Evolutionary conservation across 139 green algal genomes (phyloP).

Genomic region (Diplosphaera chodatii): DNA sequence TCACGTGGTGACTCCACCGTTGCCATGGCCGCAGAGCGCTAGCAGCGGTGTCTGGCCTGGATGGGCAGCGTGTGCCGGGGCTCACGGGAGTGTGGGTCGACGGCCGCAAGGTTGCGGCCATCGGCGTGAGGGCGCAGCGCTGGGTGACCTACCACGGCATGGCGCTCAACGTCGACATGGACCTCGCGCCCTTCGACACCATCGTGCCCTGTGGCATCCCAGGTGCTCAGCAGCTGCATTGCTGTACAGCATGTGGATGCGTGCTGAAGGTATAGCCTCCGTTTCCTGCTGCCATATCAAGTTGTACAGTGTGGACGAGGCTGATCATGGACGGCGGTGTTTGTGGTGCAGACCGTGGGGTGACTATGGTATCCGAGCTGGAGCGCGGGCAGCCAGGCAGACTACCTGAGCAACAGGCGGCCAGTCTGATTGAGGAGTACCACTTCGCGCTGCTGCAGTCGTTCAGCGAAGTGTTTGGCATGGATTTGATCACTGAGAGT

Average conservation of each 20-base stretch:
- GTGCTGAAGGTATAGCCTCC: not conserved
- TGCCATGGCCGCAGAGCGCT: constrained; percentile 23
- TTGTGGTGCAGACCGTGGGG: not conserved
- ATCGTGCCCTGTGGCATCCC: constrained; percentile 77
- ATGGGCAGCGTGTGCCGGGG: constrained; percentile 42
- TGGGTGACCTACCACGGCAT: constrained; percentile 81
- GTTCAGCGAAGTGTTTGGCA: constrained; percentile 55
- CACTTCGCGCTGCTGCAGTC: constrained; percentile 52
- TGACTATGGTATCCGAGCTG: not conserved
- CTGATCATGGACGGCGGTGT: too few species aligned
- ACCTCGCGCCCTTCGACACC: constrained; percentile 49
- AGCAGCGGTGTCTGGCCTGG: constrained; percentile 38
- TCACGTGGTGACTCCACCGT: not conserved
- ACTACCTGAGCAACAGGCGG: not conserved
- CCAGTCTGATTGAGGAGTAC: constrained; percentile 60
- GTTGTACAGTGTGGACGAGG: too few species aligned
- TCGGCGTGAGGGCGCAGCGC: constrained; percentile 56
- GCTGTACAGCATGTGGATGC: not conserved
- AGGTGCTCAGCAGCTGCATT: not conserved
- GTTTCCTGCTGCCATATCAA: not conserved
- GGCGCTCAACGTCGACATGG: constrained; percentile 63
- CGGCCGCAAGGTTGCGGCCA: constrained; percentile 62
- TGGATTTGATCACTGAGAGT: constrained; percentile 26
- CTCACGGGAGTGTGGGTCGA: constrained; percentile 74
- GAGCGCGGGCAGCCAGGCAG: not conserved